phyloP scores from a whole-genome alignment of 2,329 filamentous ascomycete species.

The Chaetomium sp. region DNA sequence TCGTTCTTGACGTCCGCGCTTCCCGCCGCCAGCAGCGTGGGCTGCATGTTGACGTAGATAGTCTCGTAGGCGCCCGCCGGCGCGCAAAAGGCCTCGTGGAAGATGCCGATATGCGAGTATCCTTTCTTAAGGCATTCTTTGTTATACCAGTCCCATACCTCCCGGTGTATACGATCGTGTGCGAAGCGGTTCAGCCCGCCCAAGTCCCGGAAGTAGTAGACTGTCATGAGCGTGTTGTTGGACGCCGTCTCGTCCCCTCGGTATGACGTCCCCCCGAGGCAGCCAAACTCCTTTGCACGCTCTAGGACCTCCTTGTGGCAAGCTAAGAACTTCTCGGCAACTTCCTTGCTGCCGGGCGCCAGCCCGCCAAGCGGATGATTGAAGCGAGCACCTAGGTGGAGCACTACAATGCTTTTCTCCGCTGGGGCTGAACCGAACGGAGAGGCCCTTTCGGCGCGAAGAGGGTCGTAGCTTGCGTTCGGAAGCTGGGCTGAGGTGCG shows the following conservation, averaged over 20 bases:
- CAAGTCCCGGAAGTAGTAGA: constrained; percentile 55
- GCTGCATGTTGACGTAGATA: constrained; percentile 51
- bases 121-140: constrained; percentile 1
- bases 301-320: constrained; percentile 35
- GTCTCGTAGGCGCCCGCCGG: constrained; percentile 52
- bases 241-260: constrained; percentile 41
- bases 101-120: constrained; percentile 36
- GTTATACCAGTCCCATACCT: constrained; percentile 55
- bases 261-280: constrained; percentile 50
- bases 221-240: constrained; percentile 45
- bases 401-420: constrained; percentile 43
- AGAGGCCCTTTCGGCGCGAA: constrained; percentile 26
- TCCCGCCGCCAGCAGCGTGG: constrained; percentile 42
- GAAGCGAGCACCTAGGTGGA: constrained; percentile 49
- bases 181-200: constrained; percentile 56
- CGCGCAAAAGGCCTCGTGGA: constrained; percentile 56
- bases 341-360: constrained; percentile 47
- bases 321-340: constrained; percentile 44
- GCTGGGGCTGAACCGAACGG: constrained; percentile 35
- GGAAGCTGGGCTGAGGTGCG: constrained; percentile 43
- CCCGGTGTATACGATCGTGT: constrained; percentile 50
- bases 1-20: constrained; percentile 29
- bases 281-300: constrained; percentile 49
- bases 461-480: constrained; percentile 13
- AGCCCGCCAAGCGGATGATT: constrained; percentile 55